Evolutionary conservation across 371 early-diverging fungal genomes (phyloP), one percentile per base, ranked within the genome.

Genomic region (Saksenaea vasiformis): DNA sequence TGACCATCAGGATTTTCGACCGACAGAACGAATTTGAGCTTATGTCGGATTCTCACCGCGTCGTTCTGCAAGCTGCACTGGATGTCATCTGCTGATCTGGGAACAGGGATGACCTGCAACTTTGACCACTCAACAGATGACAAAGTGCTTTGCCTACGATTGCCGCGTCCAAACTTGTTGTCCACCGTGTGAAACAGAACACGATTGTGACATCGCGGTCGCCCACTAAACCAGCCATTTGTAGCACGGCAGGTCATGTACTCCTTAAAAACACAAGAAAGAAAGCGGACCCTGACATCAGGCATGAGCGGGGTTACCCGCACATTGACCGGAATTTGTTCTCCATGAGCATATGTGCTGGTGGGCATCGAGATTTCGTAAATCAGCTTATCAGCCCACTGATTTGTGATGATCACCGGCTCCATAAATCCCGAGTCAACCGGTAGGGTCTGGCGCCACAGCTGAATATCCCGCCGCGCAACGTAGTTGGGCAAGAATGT

Each of bases 361-460:
- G 71, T 72, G 10, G 82, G 79, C 38, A 78, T 61, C 26, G 64
- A 66, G 62, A 81, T 75, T 38, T 78, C 77, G 47, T 78, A 81
- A n/a, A 72, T 72, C 3, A 81, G 26, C 54, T 78, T 81, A 22
- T 71, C 62, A 17, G 66, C 61, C 82, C 82, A 81, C 60, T 71
- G 71, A 51, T 75, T 73, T 8, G 71, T 54, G 5, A 81, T 57
- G 5, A 63, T 56, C 1, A 78, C 61, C 10, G 82, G 77, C n/a
- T 78, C 75, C 44, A 71, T 28, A 54, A 67, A 78, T 17, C 75
- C 73, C 36, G 65, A 38, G 13, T 67, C 60, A 22, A 76, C 43
- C 14, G 70, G 65, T 14, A 65, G 41, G 22, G 66, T 43, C 55
- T 74, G 76, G 2, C 76, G 72, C 41, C 72, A 70, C 31, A 76